phyloP scores from a whole-genome alignment of 1,139 yeast genomes.

The Suhomyces terraborum region DNA sequence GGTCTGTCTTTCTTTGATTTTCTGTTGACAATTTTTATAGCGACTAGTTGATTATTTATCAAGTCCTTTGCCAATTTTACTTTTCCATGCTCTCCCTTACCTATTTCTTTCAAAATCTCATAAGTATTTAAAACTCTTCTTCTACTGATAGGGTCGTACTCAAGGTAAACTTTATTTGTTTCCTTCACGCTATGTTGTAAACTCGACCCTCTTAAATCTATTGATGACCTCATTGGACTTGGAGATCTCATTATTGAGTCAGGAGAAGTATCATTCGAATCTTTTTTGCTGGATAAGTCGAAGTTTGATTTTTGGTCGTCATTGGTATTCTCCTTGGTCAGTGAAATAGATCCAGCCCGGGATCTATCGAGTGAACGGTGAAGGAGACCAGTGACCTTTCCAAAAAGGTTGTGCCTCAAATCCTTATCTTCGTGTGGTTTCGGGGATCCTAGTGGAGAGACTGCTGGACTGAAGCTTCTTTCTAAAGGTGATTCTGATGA shows the following conservation, averaged over 20 bases:
- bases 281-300: conserved; percentile 6
- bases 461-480: conserved; percentile 5
- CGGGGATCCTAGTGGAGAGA: conserved; percentile 15
- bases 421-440: conserved; percentile 18
- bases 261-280: conserved; percentile 4
- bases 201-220: neutral
- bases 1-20: conserved; percentile 58
- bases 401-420: conserved; percentile 30
- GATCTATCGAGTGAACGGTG: conserved; percentile 23
- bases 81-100: conserved; percentile 96
- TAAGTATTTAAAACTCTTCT: conserved; percentile 86
- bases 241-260: conserved; percentile 4
- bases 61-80: conserved; percentile 87
- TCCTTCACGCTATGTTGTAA: conserved; percentile 59
- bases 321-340: conserved; percentile 10
- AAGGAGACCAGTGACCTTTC: conserved; percentile 37
- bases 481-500: conserved; percentile 9
- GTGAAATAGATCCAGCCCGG: conserved; percentile 16
- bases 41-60: conserved; percentile 72
- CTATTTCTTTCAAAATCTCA: conserved; percentile 84
- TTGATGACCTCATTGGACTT: neutral
- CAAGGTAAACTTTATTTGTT: conserved; percentile 76
- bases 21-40: conserved; percentile 89
- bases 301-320: conserved; percentile 8
- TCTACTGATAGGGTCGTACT: conserved; percentile 85